Evolutionary conservation across 306 rosid species (phyloP).

Genomic region (Malus sylvestris): DNA sequence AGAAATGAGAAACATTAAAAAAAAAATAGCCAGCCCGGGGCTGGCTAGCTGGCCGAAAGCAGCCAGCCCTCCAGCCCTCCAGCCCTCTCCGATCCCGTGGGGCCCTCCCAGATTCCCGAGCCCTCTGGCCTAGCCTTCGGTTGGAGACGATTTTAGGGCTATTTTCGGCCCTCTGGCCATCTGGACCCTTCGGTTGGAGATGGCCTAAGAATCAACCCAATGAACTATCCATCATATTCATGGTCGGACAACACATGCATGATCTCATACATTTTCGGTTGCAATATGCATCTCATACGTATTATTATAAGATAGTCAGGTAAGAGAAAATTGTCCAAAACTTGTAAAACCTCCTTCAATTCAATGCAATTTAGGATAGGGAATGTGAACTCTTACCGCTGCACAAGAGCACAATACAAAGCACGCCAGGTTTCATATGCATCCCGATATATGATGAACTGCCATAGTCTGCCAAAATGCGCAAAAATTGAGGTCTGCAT

Average conservation of each 20-base stretch:
- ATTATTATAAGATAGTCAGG: not conserved
- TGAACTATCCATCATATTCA: too few species aligned
- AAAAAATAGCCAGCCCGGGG: too few species aligned
- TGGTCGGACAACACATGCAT: not conserved
- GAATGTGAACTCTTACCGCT: not conserved
- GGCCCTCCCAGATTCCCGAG: too few species aligned
- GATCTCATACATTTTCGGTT: too few species aligned
- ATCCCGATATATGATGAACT: not conserved
- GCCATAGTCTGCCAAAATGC: not conserved
- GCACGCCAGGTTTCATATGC: not conserved
- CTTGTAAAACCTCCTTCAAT: not conserved
- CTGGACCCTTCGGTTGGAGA: too few species aligned
- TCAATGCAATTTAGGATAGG: not conserved
- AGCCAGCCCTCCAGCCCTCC: too few species aligned
- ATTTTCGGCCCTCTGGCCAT: too few species aligned
- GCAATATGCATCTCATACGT: not conserved
- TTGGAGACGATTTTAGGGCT: too few species aligned
- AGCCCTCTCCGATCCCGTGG: too few species aligned
- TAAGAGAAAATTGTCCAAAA: not conserved
- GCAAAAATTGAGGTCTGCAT: not conserved
- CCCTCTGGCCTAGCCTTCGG: too few species aligned
- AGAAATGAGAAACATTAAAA: too few species aligned
- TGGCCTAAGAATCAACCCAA: not conserved
- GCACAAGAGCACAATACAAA: not conserved
- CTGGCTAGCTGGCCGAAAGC: too few species aligned